Base-by-base conservation (phyloP, 202 grass and related monocot genomes). In the Carex arenaria region DNA sequence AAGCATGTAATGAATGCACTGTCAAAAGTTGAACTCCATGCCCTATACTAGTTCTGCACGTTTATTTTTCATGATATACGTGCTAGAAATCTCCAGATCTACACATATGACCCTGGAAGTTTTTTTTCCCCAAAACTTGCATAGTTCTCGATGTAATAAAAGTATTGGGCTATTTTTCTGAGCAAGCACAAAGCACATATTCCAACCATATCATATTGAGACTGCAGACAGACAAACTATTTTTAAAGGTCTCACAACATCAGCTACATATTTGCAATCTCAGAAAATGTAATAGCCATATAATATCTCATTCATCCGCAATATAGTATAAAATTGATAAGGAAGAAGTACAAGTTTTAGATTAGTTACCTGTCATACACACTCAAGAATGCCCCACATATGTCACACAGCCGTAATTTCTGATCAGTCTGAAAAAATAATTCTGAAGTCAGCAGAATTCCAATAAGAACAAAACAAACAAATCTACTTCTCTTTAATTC, bases 311-410 rank as follows among this genome's bases (percentile, higher is more conserved):
- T 45, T 81, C 42, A 64, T 52, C 61, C 23, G 17, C 40, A 62
- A 43, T 40, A 12, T 15, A 66, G 47, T 45, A 45, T 64, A 80
- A 64, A 72, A 34, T 73, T 51, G 7, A 64, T 49, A 64, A 42
- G 54, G 10, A 67, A 55, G 69, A 15, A 77, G 85, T 82, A 49
- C 42, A 85, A 36, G 17, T 57, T 60, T 59, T 34, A 49, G n/a
- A 17, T 71, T 57, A 71, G 10, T 83, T 93, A 98, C 96, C 89
- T 98, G 85, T 98, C 96, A 82, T 98, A 98, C 31, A 98, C 89
- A 10, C 95, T 98, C 91, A 98, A 90, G 84, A 98, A 98, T 81
- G 95, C 95, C 84, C 95, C 95, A 89, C 95, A 98, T 86, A 95
- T 95, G 86, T 98, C 93, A 57, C 96, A 98, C 10, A 98, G 85